Percentiles rank a stretch among this genome's conserved stretches.
These are phyloP conservation scores for Scheffersomyces quercinus DNA, from an alignment of 1,139 yeast species.

Conservation along the genomic window DNA sequence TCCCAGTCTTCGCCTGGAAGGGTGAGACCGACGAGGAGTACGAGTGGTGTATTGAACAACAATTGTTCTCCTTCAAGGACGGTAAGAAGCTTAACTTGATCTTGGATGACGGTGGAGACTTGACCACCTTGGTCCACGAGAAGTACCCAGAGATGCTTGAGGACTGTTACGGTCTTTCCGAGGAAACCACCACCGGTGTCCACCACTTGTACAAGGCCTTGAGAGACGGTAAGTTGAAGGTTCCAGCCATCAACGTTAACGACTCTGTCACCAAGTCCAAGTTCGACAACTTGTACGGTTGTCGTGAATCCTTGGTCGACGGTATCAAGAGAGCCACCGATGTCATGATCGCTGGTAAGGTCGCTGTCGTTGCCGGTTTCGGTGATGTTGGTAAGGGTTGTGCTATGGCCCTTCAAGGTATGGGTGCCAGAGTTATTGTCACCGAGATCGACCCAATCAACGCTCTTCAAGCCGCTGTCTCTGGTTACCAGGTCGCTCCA, in stretches of 20 bases:
- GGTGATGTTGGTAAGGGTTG: slow-evolving; percentile 99
- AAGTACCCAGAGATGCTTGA: slow-evolving; percentile 98
- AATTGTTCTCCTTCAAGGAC: slow-evolving; percentile 97
- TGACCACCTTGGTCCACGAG: slow-evolving; percentile 95
- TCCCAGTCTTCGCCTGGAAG: slow-evolving; percentile 99
- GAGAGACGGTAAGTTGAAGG: slow-evolving; percentile 87
- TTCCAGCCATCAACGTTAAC: slow-evolving; percentile 99
- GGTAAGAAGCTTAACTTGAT: slow-evolving; percentile 94
- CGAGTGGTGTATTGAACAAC: slow-evolving; percentile 99
- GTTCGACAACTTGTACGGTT: slow-evolving; percentile 99
- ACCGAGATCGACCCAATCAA: slow-evolving; percentile 99
- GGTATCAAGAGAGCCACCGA: slow-evolving; percentile 99
- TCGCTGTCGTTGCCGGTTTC: slow-evolving; percentile 98
- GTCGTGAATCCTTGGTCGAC: slow-evolving; percentile 98
- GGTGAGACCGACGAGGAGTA: slow-evolving; percentile 99
- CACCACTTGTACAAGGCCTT: slow-evolving; percentile 98
- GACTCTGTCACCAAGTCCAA: slow-evolving; percentile 99
- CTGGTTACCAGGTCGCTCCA: slow-evolving; percentile 97
- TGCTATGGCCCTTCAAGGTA: slow-evolving; percentile 98
- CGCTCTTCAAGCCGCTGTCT: slow-evolving; percentile 99
- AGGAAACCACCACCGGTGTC: slow-evolving; percentile 99
- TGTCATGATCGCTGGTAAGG: slow-evolving; percentile 99
- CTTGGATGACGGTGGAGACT: slow-evolving; percentile 99
- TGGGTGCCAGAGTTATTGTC: slow-evolving; percentile 99
- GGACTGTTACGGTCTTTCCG: slow-evolving; percentile 94